phyloP scores from a whole-genome alignment of 2,329 filamentous ascomycete species.

The Cladosporium austrohemisphaericum region DNA sequence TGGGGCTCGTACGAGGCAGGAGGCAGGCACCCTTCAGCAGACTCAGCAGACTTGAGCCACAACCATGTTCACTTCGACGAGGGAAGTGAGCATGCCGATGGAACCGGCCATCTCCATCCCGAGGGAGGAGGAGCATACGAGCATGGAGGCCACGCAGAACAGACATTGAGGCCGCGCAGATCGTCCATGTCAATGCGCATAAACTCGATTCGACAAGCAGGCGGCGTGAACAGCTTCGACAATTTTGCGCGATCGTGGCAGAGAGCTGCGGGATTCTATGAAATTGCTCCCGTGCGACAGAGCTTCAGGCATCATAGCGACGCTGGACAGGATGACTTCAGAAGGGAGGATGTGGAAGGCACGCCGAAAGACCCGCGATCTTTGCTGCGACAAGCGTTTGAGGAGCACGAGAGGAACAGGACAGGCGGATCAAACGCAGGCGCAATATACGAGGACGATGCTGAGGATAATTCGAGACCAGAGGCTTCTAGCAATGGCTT shows the following conservation, averaged over 20 bases:
- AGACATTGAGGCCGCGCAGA: conserved; percentile 37
- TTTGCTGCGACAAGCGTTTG: conserved; percentile 40
- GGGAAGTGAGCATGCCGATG: conserved; percentile 21
- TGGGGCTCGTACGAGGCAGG: conserved; percentile 46
- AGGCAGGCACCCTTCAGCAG: conserved; percentile 40
- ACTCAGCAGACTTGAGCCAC: conserved; percentile 29
- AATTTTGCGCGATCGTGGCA: conserved; percentile 93
- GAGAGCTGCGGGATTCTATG: conserved; percentile 80
- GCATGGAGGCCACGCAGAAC: conserved; percentile 19
- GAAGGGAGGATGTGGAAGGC: conserved; percentile 31
- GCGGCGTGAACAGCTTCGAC: conserved; percentile 88
- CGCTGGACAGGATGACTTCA: conserved; percentile 44
- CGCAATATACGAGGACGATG: conserved; percentile 27
- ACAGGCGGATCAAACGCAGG: conserved; percentile 23
- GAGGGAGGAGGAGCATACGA: conserved; percentile 10
- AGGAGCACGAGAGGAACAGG: conserved; percentile 26
- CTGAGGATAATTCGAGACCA: conserved; percentile 20
- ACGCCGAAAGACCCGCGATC: conserved; percentile 40
- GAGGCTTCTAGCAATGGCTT: neutral
- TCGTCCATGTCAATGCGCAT: conserved; percentile 51
- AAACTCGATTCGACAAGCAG: conserved; percentile 61
- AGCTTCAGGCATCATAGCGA: conserved; percentile 59
- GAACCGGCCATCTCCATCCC: conserved; percentile 8
- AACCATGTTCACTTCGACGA: conserved; percentile 30
- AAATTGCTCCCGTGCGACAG: conserved; percentile 76